phyloP scores from a whole-genome alignment of 106 monocot species.

The Allium fistulosum region DNA sequence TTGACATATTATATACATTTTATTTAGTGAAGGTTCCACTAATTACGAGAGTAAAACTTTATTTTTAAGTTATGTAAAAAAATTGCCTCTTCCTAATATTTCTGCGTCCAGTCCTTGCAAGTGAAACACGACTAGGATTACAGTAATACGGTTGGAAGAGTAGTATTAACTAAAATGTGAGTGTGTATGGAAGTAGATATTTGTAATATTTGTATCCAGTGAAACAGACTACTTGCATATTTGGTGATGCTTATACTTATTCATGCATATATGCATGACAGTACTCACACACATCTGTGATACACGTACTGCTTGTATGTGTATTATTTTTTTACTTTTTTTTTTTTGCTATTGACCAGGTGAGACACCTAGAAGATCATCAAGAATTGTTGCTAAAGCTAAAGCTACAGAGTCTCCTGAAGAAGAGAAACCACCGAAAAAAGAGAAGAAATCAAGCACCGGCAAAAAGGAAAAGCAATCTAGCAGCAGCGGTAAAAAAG shows the following conservation, averaged over 20 bases:
- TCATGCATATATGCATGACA: neutral
- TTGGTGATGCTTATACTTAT: neutral
- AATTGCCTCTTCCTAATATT: no score
- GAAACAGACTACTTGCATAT: no score
- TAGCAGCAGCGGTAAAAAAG: conserved; percentile 22
- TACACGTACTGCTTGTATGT: neutral
- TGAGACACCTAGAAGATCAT: conserved; percentile 67
- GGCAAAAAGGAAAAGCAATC: conserved; percentile 22
- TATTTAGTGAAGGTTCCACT: no score
- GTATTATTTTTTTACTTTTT: neutral
- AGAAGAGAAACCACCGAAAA: conserved; percentile 42
- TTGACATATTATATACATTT: no score
- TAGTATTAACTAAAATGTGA: no score
- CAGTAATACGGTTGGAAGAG: no score
- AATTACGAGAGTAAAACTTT: no score
- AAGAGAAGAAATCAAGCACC: conserved; percentile 27
- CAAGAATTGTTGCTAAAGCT: conserved; percentile 51
- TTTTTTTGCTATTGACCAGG: conserved; percentile 16
- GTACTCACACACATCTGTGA: neutral
- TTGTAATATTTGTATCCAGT: no score
- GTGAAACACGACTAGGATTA: no score
- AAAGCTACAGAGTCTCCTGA: conserved; percentile 39
- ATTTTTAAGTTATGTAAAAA: no score
- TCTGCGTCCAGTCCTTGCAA: no score
- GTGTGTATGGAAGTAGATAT: no score